Base-by-base conservation (phyloP, 129 eudicot genomes). In the Pseudognaphalium luteoalbum region DNA sequence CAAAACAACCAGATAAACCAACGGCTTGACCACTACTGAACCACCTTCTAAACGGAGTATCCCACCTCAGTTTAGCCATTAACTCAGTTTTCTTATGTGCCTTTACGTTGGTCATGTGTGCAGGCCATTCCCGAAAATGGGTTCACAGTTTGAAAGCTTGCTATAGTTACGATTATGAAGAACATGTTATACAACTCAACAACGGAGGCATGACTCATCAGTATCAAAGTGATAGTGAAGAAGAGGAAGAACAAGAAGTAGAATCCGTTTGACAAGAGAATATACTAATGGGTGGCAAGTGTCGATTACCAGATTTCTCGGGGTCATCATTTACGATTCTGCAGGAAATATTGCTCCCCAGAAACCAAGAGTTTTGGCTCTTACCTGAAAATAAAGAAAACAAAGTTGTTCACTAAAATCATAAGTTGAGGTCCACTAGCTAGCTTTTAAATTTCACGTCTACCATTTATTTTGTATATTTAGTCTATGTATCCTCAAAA, bases 261-360 rank as follows among this genome's bases (percentile, higher is more conserved):
- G 90, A 81, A 47, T 72, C 93, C 0, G 81, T 90, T 39, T 92
- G 98, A 94, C 84, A 90, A 85, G 90, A 92, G 94, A 90, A 90
- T 69, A 92, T 92, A 82, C 83, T 90, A 17, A 90, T 90, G 98
- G 98, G 98, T 14, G 96, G 98, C 4, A 92, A 90, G 82, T 92
- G 96, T 70, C 88, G 88, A 80, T 86, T 90, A 35, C 96, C 98
- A 0, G 96, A 92, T 75, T 92, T 92, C 80, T 92, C 98, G 95
- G 95, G 20, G 92, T 88, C 56, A 90, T 90, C 15, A 86, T 90
- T 16, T 90, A 90, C 54, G 96, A 92, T 56, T 77, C 96, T 28
- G 71, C 84, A 4, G 98, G 96, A 51, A 88, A 86, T 64, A 72
- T 85, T 3, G 92, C 87, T 54, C 34, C 94, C 0, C 90, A 85